Evolutionary conservation across 192 early-diverging fungal species (phyloP).

Genomic region (Backusella australiensis): DNA sequence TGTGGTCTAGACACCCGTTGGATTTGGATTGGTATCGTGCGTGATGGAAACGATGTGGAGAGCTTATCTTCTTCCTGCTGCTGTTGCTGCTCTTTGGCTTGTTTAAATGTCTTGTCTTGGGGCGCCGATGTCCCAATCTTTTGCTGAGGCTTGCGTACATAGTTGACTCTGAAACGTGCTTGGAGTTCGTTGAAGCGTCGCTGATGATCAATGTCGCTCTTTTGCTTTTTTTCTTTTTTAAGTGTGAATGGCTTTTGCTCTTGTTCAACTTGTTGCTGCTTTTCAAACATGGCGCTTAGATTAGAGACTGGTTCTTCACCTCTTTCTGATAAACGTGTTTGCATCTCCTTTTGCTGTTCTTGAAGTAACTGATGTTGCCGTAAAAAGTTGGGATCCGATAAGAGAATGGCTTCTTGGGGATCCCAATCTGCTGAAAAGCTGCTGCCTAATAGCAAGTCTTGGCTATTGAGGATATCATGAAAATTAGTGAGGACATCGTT

Average conservation of each 20-base stretch:
- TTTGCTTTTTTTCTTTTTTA: background rate
- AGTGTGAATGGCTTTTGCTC: background rate
- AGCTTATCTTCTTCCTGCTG: background rate
- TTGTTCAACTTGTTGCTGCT: background rate
- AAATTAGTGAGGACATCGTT: background rate
- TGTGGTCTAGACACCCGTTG: constrained; percentile 14
- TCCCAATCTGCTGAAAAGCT: background rate
- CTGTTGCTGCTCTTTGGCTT: background rate
- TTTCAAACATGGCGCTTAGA: constrained; percentile 24
- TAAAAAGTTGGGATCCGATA: constrained; percentile 24
- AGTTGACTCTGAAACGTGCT: constrained; percentile 36
- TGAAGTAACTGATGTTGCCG: constrained; percentile 28
- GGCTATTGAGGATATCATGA: background rate
- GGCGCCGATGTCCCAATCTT: constrained; percentile 20
- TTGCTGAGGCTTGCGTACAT: constrained; percentile 22
- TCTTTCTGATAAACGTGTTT: constrained; percentile 19
- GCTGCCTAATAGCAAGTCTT: background rate
- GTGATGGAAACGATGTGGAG: constrained; percentile 20
- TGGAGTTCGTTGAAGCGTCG: constrained; percentile 30
- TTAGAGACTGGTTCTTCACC: constrained; percentile 5
- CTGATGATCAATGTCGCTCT: constrained; percentile 28
- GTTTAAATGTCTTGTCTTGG: background rate
- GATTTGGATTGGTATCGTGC: constrained; percentile 35
- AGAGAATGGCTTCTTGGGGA: constrained; percentile 19
- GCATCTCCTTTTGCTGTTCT: constrained; percentile 26